phyloP scores from a whole-genome alignment of 768 basidiomycete genomes.

The Agrocybe chaxingu region DNA sequence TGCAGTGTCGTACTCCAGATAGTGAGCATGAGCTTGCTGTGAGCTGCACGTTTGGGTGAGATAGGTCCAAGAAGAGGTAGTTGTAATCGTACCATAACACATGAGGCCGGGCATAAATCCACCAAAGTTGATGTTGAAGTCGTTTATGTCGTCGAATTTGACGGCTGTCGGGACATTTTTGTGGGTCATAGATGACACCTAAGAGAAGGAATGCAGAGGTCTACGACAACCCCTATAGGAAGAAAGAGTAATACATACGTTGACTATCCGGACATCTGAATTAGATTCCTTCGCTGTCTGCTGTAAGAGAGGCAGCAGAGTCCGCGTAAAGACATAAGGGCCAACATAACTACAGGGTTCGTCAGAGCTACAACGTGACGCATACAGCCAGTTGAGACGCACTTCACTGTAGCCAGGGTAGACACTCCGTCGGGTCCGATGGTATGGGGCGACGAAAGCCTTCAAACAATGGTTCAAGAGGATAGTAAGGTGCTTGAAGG shows the following conservation, averaged over 20 bases:
- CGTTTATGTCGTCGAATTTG: conserved; percentile 16
- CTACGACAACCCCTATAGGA: conserved; percentile 29
- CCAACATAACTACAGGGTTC: conserved; percentile 43
- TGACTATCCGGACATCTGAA: conserved; percentile 60
- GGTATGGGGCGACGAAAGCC: conserved; percentile 6
- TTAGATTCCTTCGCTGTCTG: conserved; percentile 42
- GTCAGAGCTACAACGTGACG: neutral
- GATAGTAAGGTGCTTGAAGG: neutral
- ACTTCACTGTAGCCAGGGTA: conserved; percentile 42
- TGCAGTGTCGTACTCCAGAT: conserved; percentile 18
- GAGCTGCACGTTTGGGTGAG: conserved; percentile 3
- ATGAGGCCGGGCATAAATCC: conserved; percentile 11
- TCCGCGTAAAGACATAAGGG: conserved; percentile 51
- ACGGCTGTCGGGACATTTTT: conserved; percentile 12
- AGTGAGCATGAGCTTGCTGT: conserved; percentile 19
- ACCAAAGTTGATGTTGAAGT: conserved; percentile 17
- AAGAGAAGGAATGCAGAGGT: conserved; percentile 18
- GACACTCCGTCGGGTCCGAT: conserved; percentile 15
- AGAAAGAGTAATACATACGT: conserved; percentile 32
- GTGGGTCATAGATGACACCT: conserved; percentile 20
- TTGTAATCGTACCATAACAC: conserved; percentile 14
- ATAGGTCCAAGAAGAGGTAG: neutral
- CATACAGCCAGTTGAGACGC: conserved; percentile 3
- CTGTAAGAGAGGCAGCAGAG: conserved; percentile 49
- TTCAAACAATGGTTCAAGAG: neutral